Evolutionary conservation across 768 basidiomycete species (phyloP).

Genomic region (Tylopilus vinaceipallidus): DNA sequence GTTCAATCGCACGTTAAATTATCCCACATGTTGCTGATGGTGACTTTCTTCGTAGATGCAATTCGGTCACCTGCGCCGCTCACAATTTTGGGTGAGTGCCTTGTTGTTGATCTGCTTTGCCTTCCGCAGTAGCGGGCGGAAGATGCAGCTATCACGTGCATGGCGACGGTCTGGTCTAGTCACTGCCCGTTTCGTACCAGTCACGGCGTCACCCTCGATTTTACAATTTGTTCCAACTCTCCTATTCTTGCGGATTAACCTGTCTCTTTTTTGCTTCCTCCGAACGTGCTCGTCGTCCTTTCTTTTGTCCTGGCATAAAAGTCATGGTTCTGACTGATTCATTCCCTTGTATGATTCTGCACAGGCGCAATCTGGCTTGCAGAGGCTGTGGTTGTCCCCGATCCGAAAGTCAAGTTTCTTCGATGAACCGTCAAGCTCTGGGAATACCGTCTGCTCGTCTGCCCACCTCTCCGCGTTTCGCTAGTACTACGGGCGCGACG

Average conservation of each 20-base stretch:
- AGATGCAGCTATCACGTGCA: slow-evolving; percentile 1
- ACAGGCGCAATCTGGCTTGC: slow-evolving; percentile 74
- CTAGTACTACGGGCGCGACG: slow-evolving; percentile 12
- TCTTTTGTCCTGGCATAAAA: slow-evolving; percentile 7
- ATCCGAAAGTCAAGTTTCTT: slow-evolving; percentile 33
- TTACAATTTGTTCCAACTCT: slow-evolving; percentile 23
- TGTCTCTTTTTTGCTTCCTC: slow-evolving; percentile 10
- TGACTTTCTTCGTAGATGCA: slow-evolving; percentile 47
- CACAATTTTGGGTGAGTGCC: slow-evolving; percentile 83
- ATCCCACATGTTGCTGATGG: slow-evolving; percentile 5
- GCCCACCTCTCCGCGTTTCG: slow-evolving; percentile 28
- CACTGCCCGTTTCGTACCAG: slow-evolving; percentile 11
- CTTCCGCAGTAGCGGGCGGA: slow-evolving; percentile 1
- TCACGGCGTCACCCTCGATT: slow-evolving; percentile 23
- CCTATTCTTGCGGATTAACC: slow-evolving; percentile 26
- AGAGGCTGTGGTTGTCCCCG: slow-evolving; percentile 74
- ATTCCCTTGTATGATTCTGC: slow-evolving; percentile 49
- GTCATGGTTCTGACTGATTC: slow-evolving; percentile 44
- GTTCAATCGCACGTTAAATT: slow-evolving; percentile 4
- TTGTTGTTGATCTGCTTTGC: slow-evolving; percentile 12
- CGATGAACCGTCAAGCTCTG: slow-evolving; percentile 32
- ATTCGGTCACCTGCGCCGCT: slow-evolving; percentile 65
- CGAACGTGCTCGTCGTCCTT: background rate
- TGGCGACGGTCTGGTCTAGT: background rate
- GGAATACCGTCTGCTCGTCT: slow-evolving; percentile 22